Base-by-base conservation (phyloP, 768 basidiomycete species). In the Leccinum subgranulosum region DNA sequence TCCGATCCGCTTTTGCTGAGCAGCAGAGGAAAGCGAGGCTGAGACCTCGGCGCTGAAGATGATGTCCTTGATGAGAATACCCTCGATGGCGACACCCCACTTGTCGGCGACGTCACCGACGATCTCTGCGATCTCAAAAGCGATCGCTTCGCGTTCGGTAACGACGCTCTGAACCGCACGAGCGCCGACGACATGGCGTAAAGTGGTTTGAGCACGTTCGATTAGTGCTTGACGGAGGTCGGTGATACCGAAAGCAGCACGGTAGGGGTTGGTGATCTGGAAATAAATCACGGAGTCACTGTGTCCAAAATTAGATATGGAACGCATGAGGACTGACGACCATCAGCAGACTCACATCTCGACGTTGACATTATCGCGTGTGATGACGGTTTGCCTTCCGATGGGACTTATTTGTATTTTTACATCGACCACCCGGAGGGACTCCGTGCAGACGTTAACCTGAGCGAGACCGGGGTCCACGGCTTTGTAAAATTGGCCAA, bases 31-130 rank as follows among this genome's bases (percentile, higher is more conserved):
- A 50, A 99, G 81, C 17, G 92, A 92, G 9, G 92, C 87, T 53
- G 94, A 86, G 17, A 99, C 84, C 58, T 98, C 96, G 49, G 88
- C 60, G 54, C 88, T 89, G 81, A 98, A 97, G 75, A 94, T 88
- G 75, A 94, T 92, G 72, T 93, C 92, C 77, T 92, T 92, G 79
- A 92, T 91, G 70, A 97, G 85, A 75, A 98, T 95, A 52, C 92
- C 91, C 73, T 98, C 96, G 71, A 98, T 95, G 28, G 90, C 81
- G 45, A 98, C 96, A 71, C 96, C 96, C 96, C 96, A 98, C 72
- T 92, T 92, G 75, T 92, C 92, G 15, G 91, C 90, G 46, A 94
- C 82, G 71, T 94, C 90, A 27, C 88, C 90, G 29, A 98, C 93
- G 56, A 97, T 94, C 73, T 96, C 92, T 53, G 94, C 96, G 60